Evolutionary conservation across 768 basidiomycete genomes (phyloP).

Genomic region (Tylopilus vinaceipallidus): DNA sequence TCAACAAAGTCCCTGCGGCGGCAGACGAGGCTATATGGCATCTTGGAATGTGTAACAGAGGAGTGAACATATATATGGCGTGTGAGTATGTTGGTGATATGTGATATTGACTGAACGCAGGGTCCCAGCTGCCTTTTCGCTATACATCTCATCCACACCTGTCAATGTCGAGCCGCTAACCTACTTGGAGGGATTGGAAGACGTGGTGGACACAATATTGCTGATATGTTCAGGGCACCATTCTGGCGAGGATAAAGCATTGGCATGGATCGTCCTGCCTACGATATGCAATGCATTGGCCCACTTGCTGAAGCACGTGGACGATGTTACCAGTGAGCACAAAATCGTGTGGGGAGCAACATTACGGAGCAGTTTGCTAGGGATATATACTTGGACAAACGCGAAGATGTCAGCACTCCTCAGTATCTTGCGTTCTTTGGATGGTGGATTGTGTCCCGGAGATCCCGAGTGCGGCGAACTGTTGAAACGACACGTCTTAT

Average conservation of each 20-base stretch:
- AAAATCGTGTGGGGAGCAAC: not conserved
- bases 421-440: conserved; percentile 36
- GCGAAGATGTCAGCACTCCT: conserved; percentile 52
- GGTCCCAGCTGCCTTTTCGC: conserved; percentile 44
- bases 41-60: conserved; percentile 27
- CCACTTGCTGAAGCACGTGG: conserved; percentile 33
- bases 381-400: conserved; percentile 1
- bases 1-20: not conserved
- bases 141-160: conserved; percentile 37
- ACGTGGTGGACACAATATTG: conserved; percentile 48
- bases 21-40: conserved; percentile 39
- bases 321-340: conserved; percentile 29
- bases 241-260: conserved; percentile 45
- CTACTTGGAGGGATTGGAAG: conserved; percentile 43
- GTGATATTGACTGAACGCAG: conserved; percentile 1
- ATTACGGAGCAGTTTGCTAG: conserved; percentile 7
- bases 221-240: conserved; percentile 47
- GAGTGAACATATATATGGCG: conserved; percentile 37
- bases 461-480: conserved; percentile 23
- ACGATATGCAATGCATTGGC: conserved; percentile 49
- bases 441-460: conserved; percentile 15
- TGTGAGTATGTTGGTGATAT: conserved; percentile 35
- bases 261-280: conserved; percentile 49
- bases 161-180: conserved; percentile 35
- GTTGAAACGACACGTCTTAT: conserved; percentile 33